phyloP scores from a whole-genome alignment of 352 stramenopile genomes.

The Globisporangium carolinianum region DNA sequence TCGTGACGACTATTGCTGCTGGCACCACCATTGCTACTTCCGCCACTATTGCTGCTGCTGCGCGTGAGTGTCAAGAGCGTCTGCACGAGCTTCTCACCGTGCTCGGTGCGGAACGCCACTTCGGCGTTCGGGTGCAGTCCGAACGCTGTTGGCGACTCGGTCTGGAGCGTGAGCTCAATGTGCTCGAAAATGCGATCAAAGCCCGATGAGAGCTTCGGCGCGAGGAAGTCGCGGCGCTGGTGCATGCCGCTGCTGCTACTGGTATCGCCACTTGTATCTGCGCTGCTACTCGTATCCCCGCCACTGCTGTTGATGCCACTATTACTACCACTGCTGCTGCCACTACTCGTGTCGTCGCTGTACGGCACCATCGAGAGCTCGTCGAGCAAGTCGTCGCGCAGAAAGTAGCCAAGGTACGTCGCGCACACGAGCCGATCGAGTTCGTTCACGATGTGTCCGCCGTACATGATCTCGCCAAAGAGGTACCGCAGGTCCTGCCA shows the following conservation, averaged over 20 bases:
- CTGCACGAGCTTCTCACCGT: constrained; percentile 68
- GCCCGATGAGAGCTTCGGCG: constrained; percentile 57
- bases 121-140: constrained; percentile 91
- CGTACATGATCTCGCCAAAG: constrained; percentile 89
- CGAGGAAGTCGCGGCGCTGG: constrained; percentile 53
- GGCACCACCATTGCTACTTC: constrained; percentile 10
- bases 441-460: constrained; percentile 84
- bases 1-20: constrained; percentile 12
- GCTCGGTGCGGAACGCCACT: constrained; percentile 87
- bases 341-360: constrained; percentile 37
- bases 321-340: constrained; percentile 1
- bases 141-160: constrained; percentile 85
- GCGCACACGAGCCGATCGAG: constrained; percentile 69
- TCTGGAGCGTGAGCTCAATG: constrained; percentile 73
- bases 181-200: constrained; percentile 87
- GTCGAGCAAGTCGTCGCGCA: constrained; percentile 86
- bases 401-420: constrained; percentile 85
- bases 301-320: constrained; percentile 14
- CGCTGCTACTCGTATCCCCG: constrained; percentile 11
- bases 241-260: constrained; percentile 16
- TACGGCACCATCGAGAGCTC: constrained; percentile 88
- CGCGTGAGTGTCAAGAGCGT: constrained; percentile 71
- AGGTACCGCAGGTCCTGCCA: constrained; percentile 88
- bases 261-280: neutral
- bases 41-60: constrained; percentile 10